These are phyloP conservation scores for Talaromyces ruber DNA, from an alignment of 495 filamentous ascomycete genomes.

Conservation along the genomic window DNA sequence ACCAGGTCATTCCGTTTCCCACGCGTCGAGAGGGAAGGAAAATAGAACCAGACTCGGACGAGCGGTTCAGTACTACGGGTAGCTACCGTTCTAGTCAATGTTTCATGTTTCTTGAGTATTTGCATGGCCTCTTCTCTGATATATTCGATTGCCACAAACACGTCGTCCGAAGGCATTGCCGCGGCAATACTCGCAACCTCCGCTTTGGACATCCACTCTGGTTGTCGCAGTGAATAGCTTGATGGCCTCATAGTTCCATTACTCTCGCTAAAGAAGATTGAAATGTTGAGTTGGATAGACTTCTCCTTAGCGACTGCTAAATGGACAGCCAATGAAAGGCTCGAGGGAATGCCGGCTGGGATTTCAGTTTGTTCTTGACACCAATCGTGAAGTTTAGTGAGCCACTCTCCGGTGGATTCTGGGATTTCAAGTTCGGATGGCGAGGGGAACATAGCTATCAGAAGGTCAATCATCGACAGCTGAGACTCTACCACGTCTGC, in stretches of 20 bases:
- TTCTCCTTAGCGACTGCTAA: not conserved
- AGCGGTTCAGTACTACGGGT: not conserved
- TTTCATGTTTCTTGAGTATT: conserved; percentile 10
- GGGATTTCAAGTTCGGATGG: not conserved
- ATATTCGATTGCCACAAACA: conserved; percentile 24
- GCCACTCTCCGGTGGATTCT: not conserved
- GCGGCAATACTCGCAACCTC: conserved; percentile 20
- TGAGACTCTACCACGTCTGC: conserved; percentile 73
- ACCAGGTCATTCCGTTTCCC: not conserved
- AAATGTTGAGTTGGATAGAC: not conserved
- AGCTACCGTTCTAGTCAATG: not conserved
- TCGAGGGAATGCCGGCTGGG: not conserved
- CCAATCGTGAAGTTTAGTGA: not conserved
- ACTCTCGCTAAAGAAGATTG: not conserved
- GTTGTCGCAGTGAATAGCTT: conserved; percentile 27
- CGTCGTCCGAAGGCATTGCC: conserved; percentile 22
- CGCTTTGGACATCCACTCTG: conserved; percentile 34
- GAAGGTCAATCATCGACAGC: conserved; percentile 72
- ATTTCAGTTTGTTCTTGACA: not conserved
- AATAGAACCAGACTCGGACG: not conserved
- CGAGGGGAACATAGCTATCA: conserved; percentile 15
- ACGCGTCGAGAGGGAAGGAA: not conserved
- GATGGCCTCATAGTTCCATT: no score
- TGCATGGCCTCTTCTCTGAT: conserved; percentile 12
- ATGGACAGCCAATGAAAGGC: not conserved